Conservation (phyloP, 1,139 yeast species). For the Suhomyces choctaworum region DNA sequence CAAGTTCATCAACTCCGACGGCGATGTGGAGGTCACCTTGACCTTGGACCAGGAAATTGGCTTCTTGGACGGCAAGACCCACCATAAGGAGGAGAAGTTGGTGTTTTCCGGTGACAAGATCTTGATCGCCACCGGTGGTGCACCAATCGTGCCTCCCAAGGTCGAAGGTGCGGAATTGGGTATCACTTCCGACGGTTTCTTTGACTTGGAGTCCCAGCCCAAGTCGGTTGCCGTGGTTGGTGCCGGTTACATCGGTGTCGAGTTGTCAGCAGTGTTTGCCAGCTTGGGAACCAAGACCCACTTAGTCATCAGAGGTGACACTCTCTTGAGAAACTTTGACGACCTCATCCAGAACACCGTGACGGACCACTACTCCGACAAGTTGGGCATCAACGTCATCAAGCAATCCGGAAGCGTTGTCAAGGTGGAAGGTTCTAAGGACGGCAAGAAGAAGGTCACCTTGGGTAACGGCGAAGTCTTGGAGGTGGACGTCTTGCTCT, state of each 20-base stretch:
- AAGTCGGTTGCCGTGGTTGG: slow-evolving; percentile 93
- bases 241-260: slow-evolving; percentile 97
- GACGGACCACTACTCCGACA: slow-evolving; percentile 74
- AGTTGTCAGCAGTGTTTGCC: slow-evolving; percentile 89
- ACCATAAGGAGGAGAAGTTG: slow-evolving; percentile 51
- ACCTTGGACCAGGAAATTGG: slow-evolving; percentile 43
- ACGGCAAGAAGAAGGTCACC: slow-evolving; percentile 63
- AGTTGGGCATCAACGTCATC: slow-evolving; percentile 75
- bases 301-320: slow-evolving; percentile 85
- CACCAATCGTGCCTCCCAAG: slow-evolving; percentile 66
- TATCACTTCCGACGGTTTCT: slow-evolving; percentile 89
- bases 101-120: slow-evolving; percentile 77
- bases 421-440: slow-evolving; percentile 58
- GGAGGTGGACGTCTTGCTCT: slow-evolving; percentile 77
- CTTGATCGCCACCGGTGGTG: slow-evolving; percentile 92
- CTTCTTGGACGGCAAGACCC: slow-evolving; percentile 34
- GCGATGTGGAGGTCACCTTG: slow-evolving; percentile 74
- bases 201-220: slow-evolving; percentile 77
- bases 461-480: slow-evolving; percentile 55
- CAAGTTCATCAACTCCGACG: slow-evolving; percentile 58
- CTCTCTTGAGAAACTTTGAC: slow-evolving; percentile 86
- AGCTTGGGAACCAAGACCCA: slow-evolving; percentile 88
- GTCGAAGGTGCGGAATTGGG: slow-evolving; percentile 85
- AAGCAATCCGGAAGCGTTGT: slow-evolving; percentile 59
- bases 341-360: slow-evolving; percentile 74